phyloP scores from a whole-genome alignment of 768 basidiomycete genomes.

The Floccularia luteovirens region DNA sequence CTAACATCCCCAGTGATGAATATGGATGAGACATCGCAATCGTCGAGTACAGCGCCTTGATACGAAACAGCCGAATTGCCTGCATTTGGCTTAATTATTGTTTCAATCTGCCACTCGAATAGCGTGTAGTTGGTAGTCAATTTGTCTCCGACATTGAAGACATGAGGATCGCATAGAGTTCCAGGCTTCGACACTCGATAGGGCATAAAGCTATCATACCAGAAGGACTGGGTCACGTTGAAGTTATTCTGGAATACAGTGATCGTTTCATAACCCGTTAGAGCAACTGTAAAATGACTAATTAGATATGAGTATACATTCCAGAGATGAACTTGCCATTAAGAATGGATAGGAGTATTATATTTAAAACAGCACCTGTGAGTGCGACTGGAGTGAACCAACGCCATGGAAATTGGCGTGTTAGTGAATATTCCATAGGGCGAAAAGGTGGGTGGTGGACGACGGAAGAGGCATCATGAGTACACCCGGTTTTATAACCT shows the following conservation, averaged over 20 bases:
- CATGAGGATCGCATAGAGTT: constrained; percentile 15
- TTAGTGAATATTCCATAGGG: constrained; percentile 9
- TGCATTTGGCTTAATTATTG: constrained; percentile 13
- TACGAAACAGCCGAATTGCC: constrained; percentile 16
- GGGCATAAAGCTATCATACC: constrained; percentile 16
- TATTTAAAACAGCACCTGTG: constrained; percentile 7
- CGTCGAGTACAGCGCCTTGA: constrained; percentile 12
- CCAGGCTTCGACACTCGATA: constrained; percentile 12
- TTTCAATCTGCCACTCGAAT: constrained; percentile 16
- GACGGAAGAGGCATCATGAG: neutral
- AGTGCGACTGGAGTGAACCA: constrained; percentile 11
- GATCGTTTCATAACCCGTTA: constrained; percentile 18
- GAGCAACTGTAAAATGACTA: constrained; percentile 11
- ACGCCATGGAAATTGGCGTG: constrained; percentile 11
- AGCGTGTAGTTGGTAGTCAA: constrained; percentile 17
- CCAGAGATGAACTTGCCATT: constrained; percentile 9
- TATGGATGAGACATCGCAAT: constrained; percentile 16
- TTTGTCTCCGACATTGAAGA: constrained; percentile 17
- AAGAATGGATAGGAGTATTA: constrained; percentile 11
- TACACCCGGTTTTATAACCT: neutral
- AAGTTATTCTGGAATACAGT: constrained; percentile 15
- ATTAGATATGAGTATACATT: neutral
- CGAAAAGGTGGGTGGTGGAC: neutral
- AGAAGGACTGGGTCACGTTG: constrained; percentile 14
- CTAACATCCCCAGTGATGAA: constrained; percentile 12